Percentiles rank a stretch among this genome's conserved stretches.
Conservation (phyloP, 2,329 filamentous ascomycete species). For the Aureobasidium leucospermi region DNA sequence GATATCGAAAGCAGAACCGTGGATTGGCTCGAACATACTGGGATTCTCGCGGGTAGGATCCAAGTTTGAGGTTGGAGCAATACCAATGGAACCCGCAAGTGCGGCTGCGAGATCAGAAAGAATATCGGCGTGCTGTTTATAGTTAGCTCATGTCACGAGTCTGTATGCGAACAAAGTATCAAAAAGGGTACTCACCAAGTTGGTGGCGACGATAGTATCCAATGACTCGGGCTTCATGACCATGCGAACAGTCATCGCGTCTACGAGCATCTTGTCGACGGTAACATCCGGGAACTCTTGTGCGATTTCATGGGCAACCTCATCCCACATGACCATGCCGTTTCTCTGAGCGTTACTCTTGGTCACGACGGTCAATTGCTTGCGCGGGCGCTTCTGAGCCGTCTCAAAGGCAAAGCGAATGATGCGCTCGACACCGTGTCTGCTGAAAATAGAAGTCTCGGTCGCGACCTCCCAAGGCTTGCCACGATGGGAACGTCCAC, state of each 20-base stretch:
- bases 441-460: constrained; percentile 57
- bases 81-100: constrained; percentile 62
- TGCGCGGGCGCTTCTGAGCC: constrained; percentile 49
- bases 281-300: constrained; percentile 54
- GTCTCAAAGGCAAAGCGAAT: constrained; percentile 58
- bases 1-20: constrained; percentile 53
- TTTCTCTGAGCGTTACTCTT: constrained; percentile 61
- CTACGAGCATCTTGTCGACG: constrained; percentile 59
- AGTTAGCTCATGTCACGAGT: too few relatives aligned
- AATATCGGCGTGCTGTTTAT: constrained; percentile 49
- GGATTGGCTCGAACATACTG: constrained; percentile 56
- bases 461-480: constrained; percentile 54
- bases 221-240: constrained; percentile 29
- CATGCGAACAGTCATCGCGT: constrained; percentile 57
- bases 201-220: constrained; percentile 35
- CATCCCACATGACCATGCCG: constrained; percentile 63
- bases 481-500: constrained; percentile 53
- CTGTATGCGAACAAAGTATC: neutral
- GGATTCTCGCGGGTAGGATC: constrained; percentile 56
- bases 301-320: constrained; percentile 48
- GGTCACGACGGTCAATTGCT: constrained; percentile 55
- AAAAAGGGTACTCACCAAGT: constrained; percentile 18
- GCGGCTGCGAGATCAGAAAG: constrained; percentile 64
- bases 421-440: constrained; percentile 51
- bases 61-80: constrained; percentile 63